Base-by-base conservation (phyloP, 2,329 filamentous ascomycete species). In the Colletotrichum melonis region DNA sequence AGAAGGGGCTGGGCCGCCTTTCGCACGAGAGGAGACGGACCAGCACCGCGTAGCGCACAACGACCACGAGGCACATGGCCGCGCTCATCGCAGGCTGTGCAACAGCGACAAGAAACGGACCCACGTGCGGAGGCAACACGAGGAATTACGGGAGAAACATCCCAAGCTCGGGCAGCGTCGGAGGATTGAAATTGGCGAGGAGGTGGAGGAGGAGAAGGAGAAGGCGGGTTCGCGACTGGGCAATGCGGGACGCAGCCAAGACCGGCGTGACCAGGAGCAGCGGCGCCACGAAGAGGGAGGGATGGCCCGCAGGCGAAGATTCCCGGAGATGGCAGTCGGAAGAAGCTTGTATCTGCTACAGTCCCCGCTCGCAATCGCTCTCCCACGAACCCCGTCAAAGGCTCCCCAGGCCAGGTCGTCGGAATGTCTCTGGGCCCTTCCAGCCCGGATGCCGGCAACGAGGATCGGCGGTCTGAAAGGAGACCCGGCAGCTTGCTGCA, bases 241-340 rank as follows among this genome's bases (percentile, higher is more conserved):
- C 49, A 55, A 42, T 49, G 46, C 49, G 49, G 60, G 35, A 62
- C 32, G 60, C 32, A 16, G 42, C 67, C 59, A 62, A 57, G 62
- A 38, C 30, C 9, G 67, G 46, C 49, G 32, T 66, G 49, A 30
- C 67, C 67, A 71, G 28, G 56, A 57, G 62, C 62, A 71, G 67
- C 56, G 67, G 56, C 56, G 35, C 67, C 49, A 71, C 32, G 22
- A 38, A 14, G 49, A 26, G 26, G 30, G 46, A 38, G 16, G 35
- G 60, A n/a, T 16, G 14, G 32, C 16, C 54, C 55, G 5, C 19
- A 14, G 28, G 26, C 22, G 14, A 22, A 58, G 19, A 38, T 52
- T 38, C 22, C 54, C 56, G 60, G 49, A 19, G n/a, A 58, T 62
- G 35, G 35, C 26, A 38, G 26, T 9, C 49, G 35, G 35, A 30